Evolutionary conservation across 495 filamentous ascomycete genomes (phyloP).

Genomic region (Podospora sp.): DNA sequence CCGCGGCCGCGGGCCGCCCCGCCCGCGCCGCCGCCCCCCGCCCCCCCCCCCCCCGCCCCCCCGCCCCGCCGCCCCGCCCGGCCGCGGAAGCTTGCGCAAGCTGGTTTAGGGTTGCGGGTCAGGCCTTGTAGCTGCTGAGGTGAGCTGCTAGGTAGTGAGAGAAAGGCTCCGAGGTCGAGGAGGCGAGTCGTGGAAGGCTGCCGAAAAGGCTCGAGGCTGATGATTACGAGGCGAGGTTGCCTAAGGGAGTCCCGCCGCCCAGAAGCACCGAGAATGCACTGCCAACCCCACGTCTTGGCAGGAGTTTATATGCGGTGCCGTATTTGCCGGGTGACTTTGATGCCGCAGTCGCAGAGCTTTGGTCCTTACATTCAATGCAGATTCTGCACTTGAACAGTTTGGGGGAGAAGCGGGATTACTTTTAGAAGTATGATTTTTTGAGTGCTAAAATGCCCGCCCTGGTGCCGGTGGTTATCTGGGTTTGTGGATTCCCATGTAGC

Average conservation of each 20-base stretch:
- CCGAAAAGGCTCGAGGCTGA: slow-evolving; percentile 20
- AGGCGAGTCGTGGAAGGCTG: slow-evolving; percentile 5
- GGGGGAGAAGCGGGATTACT: too few relatives aligned
- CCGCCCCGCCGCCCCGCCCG: too few relatives aligned
- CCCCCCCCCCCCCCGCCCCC: too few relatives aligned
- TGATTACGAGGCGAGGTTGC: not conserved
- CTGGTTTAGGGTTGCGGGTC: not conserved
- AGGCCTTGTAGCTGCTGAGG: not conserved
- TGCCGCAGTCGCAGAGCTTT: too few relatives aligned
- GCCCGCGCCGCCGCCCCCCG: too few relatives aligned
- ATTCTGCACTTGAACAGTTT: too few relatives aligned
- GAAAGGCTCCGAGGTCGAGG: not conserved
- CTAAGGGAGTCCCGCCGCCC: not conserved
- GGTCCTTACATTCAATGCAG: too few relatives aligned
- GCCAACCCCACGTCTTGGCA: not conserved
- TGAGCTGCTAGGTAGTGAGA: not conserved
- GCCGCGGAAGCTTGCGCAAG: not conserved
- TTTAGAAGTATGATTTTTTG: too few relatives aligned
- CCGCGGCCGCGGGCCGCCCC: too few relatives aligned
- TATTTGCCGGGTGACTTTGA: not conserved
- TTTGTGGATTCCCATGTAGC: too few relatives aligned
- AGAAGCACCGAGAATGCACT: not conserved
- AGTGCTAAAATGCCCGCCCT: too few relatives aligned
- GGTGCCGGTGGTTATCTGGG: too few relatives aligned
- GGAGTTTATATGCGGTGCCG: not conserved